phyloP scores from a whole-genome alignment of 116 monocot genomes.

The Iris pallida region DNA sequence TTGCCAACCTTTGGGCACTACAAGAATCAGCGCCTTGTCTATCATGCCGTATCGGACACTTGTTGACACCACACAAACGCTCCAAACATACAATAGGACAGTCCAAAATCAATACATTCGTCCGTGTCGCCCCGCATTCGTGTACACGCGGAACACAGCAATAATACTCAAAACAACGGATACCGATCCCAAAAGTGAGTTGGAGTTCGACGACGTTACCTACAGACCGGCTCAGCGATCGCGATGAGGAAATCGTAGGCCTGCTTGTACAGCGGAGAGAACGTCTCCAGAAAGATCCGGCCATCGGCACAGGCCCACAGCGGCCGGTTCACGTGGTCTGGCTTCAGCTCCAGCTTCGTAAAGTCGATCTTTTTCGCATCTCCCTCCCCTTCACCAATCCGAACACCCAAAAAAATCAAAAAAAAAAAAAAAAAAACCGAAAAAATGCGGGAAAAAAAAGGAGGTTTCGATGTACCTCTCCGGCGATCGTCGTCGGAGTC shows the following conservation, averaged over 20 bases:
- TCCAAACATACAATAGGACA: no score
- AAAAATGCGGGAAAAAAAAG: not conserved
- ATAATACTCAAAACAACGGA: no score
- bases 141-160: no score
- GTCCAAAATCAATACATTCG: no score
- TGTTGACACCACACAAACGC: no score
- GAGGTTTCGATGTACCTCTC: constrained; percentile 26
- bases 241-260: constrained; percentile 96
- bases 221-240: constrained; percentile 92
- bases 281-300: constrained; percentile 93
- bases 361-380: constrained; percentile 81
- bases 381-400: constrained; percentile 32
- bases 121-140: no score
- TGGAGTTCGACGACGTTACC: constrained; percentile 18
- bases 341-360: constrained; percentile 85
- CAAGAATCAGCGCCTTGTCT: no score
- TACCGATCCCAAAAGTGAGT: no score
- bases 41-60: no score
- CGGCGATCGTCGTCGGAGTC: constrained; percentile 50
- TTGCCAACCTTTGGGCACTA: no score
- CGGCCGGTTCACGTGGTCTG: constrained; percentile 71
- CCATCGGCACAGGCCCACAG: constrained; percentile 97
- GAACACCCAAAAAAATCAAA: not conserved
- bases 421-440: not conserved
- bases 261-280: constrained; percentile 92